These are phyloP conservation scores for Epichloe aotearoae DNA, from an alignment of 2,329 filamentous ascomycete species.

Conservation along the genomic window DNA sequence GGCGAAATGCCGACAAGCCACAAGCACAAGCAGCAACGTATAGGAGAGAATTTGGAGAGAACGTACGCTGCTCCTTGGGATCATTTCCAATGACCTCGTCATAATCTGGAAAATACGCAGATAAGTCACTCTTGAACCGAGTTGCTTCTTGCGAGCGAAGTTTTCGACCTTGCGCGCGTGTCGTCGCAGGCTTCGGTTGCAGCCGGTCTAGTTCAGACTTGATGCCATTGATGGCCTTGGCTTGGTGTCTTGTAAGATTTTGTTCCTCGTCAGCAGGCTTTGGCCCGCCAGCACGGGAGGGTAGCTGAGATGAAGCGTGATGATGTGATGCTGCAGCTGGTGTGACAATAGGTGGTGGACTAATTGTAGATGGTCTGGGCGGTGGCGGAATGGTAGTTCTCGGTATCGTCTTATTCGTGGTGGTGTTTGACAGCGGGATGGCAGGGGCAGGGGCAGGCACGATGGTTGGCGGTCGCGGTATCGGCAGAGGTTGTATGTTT, in stretches of 20 bases:
- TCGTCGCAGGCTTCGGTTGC: constrained; percentile 33
- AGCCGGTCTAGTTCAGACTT: constrained; percentile 46
- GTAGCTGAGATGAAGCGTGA: not conserved
- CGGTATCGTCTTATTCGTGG: constrained; percentile 1
- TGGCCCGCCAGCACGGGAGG: constrained; percentile 9
- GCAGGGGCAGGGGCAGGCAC: constrained; percentile 4
- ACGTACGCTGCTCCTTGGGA: constrained; percentile 62
- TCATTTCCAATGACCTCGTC: constrained; percentile 87
- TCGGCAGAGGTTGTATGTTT: constrained; percentile 13
- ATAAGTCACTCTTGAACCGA: constrained; percentile 80
- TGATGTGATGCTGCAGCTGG: constrained; percentile 3
- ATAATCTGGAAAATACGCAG: constrained; percentile 85
- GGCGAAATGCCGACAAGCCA: not conserved
- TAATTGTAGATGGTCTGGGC: not conserved
- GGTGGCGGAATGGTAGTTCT: not conserved
- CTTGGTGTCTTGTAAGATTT: constrained; percentile 35
- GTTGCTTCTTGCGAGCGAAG: constrained; percentile 77
- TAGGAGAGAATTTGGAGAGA: not conserved
- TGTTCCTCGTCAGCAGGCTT: constrained; percentile 13
- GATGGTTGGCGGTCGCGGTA: constrained; percentile 13
- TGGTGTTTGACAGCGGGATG: constrained; percentile 5
- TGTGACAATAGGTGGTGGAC: constrained; percentile 2
- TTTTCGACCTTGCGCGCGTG: constrained; percentile 54
- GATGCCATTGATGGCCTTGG: constrained; percentile 48
- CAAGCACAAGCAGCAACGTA: not conserved